Evolutionary conservation across 2,329 filamentous ascomycete species (phyloP).

Genomic region (Stachybotrys chlorohalonatus): DNA sequence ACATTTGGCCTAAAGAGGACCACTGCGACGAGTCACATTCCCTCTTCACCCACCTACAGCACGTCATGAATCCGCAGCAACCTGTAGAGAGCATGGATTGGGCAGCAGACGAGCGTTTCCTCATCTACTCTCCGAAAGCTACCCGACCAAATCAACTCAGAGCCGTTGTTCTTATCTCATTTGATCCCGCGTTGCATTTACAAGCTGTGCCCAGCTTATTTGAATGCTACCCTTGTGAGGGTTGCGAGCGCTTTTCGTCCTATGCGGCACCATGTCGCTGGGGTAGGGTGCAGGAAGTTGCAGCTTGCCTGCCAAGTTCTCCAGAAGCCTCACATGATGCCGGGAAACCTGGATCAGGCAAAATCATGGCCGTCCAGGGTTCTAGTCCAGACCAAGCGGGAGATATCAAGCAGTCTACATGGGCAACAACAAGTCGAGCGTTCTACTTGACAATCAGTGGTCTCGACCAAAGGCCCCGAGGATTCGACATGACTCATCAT

Average conservation of each 20-base stretch:
- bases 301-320: neutral
- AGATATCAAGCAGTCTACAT: neutral
- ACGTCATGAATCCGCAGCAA: conserved; percentile 23
- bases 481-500: neutral
- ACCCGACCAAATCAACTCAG: conserved; percentile 5
- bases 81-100: conserved; percentile 28
- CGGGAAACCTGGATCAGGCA: neutral
- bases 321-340: neutral
- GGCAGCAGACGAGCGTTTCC: conserved; percentile 33
- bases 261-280: neutral
- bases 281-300: neutral
- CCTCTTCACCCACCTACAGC: conserved; percentile 15
- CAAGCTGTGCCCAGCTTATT: conserved; percentile 8
- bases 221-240: neutral
- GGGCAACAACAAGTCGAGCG: neutral
- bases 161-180: conserved; percentile 16
- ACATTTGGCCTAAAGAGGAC: conserved; percentile 14
- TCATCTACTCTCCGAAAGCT: conserved; percentile 30
- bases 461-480: neutral
- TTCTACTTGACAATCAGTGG: neutral
- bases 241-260: neutral
- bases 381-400: neutral
- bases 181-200: conserved; percentile 17
- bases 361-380: neutral
- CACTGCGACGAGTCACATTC: neutral